phyloP scores from a whole-genome alignment of 1,284 basidiomycete genomes.

The Trichosporon sp. region DNA sequence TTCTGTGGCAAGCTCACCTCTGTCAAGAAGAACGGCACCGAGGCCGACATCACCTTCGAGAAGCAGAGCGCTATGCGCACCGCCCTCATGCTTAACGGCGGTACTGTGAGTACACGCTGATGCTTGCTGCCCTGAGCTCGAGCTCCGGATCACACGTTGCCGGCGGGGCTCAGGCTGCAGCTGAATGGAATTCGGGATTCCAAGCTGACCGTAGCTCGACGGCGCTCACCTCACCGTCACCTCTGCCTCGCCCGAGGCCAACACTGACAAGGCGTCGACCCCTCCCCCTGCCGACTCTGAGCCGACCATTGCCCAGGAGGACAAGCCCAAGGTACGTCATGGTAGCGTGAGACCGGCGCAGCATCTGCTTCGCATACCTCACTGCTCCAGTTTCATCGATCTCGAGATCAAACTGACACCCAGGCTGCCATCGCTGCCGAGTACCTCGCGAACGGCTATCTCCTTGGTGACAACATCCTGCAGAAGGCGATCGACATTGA shows the following conservation, averaged over 20 bases:
- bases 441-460: conserved; percentile 79
- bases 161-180: neutral
- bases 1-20: conserved; percentile 56
- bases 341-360: conserved; percentile 3
- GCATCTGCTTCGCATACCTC: conserved; percentile 4
- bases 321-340: conserved; percentile 56
- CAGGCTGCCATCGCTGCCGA: conserved; percentile 73
- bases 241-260: conserved; percentile 45
- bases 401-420: conserved; percentile 24
- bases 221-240: conserved; percentile 58
- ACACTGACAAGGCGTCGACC: conserved; percentile 44
- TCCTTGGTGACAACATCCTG: conserved; percentile 74
- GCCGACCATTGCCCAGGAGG: conserved; percentile 55
- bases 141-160: neutral
- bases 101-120: conserved; percentile 48
- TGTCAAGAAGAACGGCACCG: conserved; percentile 52
- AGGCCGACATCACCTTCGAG: conserved; percentile 57
- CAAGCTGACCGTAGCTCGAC: conserved; percentile 47
- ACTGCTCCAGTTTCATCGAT: neutral
- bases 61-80: conserved; percentile 58
- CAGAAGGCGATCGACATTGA: conserved; percentile 86
- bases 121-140: neutral
- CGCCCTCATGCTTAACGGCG: conserved; percentile 56
- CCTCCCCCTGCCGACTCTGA: conserved; percentile 44
- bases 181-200: too few species aligned